phyloP scores from a whole-genome alignment of 768 basidiomycete genomes.

The Suillus placidus region DNA sequence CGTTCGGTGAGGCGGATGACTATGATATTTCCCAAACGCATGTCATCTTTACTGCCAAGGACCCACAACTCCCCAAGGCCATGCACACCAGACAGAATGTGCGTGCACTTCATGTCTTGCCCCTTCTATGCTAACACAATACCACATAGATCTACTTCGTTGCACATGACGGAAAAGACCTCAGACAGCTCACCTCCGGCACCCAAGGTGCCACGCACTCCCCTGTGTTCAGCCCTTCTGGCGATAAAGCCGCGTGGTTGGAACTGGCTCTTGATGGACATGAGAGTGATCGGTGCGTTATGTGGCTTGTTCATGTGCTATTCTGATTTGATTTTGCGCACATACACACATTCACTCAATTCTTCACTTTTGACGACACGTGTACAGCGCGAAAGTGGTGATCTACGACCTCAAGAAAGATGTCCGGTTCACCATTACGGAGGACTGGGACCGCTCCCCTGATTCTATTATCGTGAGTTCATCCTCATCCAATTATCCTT shows the following conservation, averaged over 20 bases:
- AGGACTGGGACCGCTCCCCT: conserved; percentile 85
- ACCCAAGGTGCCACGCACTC: conserved; percentile 79
- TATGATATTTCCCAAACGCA: conserved; percentile 71
- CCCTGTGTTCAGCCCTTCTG: conserved; percentile 69
- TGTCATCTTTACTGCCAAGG: conserved; percentile 86
- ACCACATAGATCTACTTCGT: conserved; percentile 68
- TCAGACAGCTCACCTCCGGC: conserved; percentile 78
- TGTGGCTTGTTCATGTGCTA: background rate
- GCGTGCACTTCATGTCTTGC: conserved; percentile 6
- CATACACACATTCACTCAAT: background rate
- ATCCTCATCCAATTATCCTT: background rate
- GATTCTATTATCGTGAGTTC: conserved; percentile 24
- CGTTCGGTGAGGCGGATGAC: conserved; percentile 84
- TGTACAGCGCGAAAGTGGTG: conserved; percentile 68
- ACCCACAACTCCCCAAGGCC: conserved; percentile 73
- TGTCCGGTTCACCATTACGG: conserved; percentile 74
- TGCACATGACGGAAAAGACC: conserved; percentile 53
- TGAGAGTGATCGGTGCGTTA: conserved; percentile 74
- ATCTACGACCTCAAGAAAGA: conserved; percentile 72
- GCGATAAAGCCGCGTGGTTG: conserved; percentile 81
- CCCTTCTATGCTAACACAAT: conserved; percentile 3
- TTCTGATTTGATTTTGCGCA: conserved; percentile 5
- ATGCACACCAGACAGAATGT: conserved; percentile 92
- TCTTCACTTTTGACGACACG: background rate
- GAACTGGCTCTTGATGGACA: conserved; percentile 88